Percentiles rank a stretch among this genome's conserved stretches.
Conservation (phyloP, 371 early-diverging fungal genomes). For the Actinomortierella ambigua region DNA sequence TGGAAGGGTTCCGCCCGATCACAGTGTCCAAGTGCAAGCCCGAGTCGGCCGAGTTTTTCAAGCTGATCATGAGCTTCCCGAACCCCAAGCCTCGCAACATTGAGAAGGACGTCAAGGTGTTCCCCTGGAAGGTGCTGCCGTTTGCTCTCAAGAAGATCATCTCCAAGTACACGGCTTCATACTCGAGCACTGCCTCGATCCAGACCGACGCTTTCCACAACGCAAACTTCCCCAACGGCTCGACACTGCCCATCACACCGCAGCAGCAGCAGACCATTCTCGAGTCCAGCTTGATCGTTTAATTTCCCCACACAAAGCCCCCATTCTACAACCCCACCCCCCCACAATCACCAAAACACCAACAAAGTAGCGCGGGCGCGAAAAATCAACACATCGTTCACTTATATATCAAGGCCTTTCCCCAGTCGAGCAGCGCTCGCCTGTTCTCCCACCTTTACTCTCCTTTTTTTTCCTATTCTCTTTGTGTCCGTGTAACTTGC, state of each 20-base stretch:
- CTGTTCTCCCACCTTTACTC: too few species aligned
- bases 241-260: slow-evolving; percentile 40
- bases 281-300: slow-evolving; percentile 20
- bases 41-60: slow-evolving; percentile 78
- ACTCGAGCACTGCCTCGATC: slow-evolving; percentile 55
- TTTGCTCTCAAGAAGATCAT: slow-evolving; percentile 77
- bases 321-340: too few species aligned
- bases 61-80: slow-evolving; percentile 81
- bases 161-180: slow-evolving; percentile 65
- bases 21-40: slow-evolving; percentile 79
- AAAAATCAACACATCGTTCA: too few species aligned
- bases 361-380: too few species aligned
- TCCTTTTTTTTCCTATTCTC: too few species aligned
- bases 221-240: slow-evolving; percentile 43
- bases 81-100: slow-evolving; percentile 87
- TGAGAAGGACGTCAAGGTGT: slow-evolving; percentile 87
- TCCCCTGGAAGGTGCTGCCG: slow-evolving; percentile 72
- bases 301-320: not conserved
- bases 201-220: slow-evolving; percentile 53
- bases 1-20: slow-evolving; percentile 82
- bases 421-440: too few species aligned
- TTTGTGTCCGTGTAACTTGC: too few species aligned
- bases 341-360: too few species aligned
- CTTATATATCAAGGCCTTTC: too few species aligned
- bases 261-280: slow-evolving; percentile 41